These are phyloP conservation scores for Aspergillus asperescens DNA, from an alignment of 495 filamentous ascomycete species.

Conservation along the genomic window DNA sequence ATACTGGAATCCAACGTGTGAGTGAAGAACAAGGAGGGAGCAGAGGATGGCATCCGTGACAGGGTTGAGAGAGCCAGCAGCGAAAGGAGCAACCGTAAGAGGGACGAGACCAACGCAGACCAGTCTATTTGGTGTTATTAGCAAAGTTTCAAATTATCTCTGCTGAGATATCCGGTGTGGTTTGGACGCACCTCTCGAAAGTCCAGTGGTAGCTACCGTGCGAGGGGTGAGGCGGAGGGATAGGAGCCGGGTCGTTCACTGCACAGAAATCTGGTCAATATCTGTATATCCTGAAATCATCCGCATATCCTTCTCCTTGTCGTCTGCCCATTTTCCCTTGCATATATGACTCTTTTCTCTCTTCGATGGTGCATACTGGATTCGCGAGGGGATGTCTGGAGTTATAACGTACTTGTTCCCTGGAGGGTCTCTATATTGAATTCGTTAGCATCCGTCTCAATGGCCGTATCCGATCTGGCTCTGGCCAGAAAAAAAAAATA, in stretches of 20 bases:
- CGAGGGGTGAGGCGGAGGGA: slow-evolving; percentile 64
- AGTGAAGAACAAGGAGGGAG: slow-evolving; percentile 80
- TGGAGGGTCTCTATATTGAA: slow-evolving; percentile 60
- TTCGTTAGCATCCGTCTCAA: slow-evolving; percentile 22
- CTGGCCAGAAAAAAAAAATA: background rate
- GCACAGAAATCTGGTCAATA: slow-evolving; percentile 22
- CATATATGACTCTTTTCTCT: background rate
- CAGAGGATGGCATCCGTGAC: slow-evolving; percentile 80
- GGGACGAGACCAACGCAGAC: slow-evolving; percentile 75
- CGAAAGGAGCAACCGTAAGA: slow-evolving; percentile 85
- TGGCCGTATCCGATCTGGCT: background rate
- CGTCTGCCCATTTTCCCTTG: background rate
- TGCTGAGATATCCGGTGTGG: background rate
- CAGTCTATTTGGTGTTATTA: slow-evolving; percentile 39
- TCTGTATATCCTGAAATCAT: background rate
- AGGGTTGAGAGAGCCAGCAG: slow-evolving; percentile 84
- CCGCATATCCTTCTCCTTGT: background rate
- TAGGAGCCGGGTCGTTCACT: slow-evolving; percentile 82
- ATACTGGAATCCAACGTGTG: slow-evolving; percentile 88
- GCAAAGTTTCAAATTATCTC: slow-evolving; percentile 7
- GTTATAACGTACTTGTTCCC: slow-evolving; percentile 63
- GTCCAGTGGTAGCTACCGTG: slow-evolving; percentile 98
- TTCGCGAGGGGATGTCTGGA: background rate
- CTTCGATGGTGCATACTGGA: background rate
- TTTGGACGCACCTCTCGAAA: slow-evolving; percentile 68